Evolutionary conservation across 116 monocot genomes (phyloP), one percentile per base, ranked within the genome.

Genomic region (Cymodocea nodosa): DNA sequence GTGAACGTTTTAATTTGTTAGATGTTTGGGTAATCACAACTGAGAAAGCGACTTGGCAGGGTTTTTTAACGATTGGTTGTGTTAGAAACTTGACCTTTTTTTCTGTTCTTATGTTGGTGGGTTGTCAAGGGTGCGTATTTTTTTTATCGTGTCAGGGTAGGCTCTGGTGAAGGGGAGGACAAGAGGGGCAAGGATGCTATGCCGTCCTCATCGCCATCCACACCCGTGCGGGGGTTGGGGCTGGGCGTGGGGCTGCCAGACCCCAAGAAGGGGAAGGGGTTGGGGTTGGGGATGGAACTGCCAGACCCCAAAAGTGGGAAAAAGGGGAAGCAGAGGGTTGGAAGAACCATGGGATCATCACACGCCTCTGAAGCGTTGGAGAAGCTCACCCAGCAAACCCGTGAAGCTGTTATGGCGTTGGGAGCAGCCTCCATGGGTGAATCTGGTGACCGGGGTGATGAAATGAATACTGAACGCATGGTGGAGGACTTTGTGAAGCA

Each of bases 401-500:
- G 81, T 2, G 81, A 95, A 68, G 83, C 95, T 7, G 82, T 95
- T 22, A 63, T 79, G 16, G 90, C 79, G 13, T 66, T 95, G 48
- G 85, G 87, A 75, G 10, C 71, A 81, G 75, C 84, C 81, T 3
- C 78, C 72, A 35, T 78, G 77, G 17, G 75, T 30, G 75, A 66
- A 15, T 60, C 70, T 15, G 66, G 63, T 66, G 58, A 23, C 36
- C 74, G 52, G 8, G 71, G 35, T 52, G 74, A 61, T 18, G 62
- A 71, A 39, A 30, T 86, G 59, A 80, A 90, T 11, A 59, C 75
- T 10, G 85, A 90, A 19, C 73, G 68, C 18, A 87, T 84, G 84
- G 76, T 87, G 10, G 90, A 95, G 62, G 95, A 90, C 30, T 83
- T 95, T 37, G 83, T 90, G 30, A 95, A 90, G 79, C 84, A 95